These are phyloP conservation scores for Byssoonygena ceratinophila DNA, from an alignment of 2,329 filamentous ascomycete genomes.

Conservation along the genomic window DNA sequence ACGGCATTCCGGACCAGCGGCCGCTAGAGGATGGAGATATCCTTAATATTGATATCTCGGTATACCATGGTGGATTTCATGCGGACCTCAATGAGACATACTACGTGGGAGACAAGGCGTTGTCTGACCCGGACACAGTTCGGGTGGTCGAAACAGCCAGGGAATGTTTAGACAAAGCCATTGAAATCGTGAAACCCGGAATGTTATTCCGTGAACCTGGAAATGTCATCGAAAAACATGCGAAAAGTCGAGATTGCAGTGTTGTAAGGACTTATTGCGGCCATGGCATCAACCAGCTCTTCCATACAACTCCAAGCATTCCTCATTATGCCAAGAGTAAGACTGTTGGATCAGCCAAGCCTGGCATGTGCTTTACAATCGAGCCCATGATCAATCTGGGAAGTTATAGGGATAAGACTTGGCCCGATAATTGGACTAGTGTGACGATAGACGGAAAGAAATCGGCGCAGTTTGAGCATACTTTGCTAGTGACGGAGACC, in stretches of 20 bases:
- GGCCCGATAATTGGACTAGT: conserved; percentile 98
- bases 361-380: conserved; percentile 97
- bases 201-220: conserved; percentile 87
- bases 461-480: conserved; percentile 93
- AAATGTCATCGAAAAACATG: conserved; percentile 89
- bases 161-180: conserved; percentile 81
- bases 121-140: conserved; percentile 72
- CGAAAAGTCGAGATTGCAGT: conserved; percentile 73
- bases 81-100: conserved; percentile 98
- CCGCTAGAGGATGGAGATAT: conserved; percentile 86
- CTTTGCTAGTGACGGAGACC: conserved; percentile 68
- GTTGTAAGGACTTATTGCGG: conserved; percentile 95
- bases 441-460: conserved; percentile 78
- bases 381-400: conserved; percentile 97
- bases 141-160: conserved; percentile 82
- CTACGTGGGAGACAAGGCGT: conserved; percentile 84
- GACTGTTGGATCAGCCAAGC: conserved; percentile 84
- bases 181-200: conserved; percentile 84
- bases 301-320: conserved; percentile 88
- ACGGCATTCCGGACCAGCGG: conserved; percentile 91
- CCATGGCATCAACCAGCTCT: conserved; percentile 85
- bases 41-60: conserved; percentile 87
- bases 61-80: conserved; percentile 92
- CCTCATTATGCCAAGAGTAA: conserved; percentile 99
- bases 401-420: conserved; percentile 83